Base-by-base conservation (phyloP, 1,284 basidiomycete species). In the Microbotryum violaceum region DNA sequence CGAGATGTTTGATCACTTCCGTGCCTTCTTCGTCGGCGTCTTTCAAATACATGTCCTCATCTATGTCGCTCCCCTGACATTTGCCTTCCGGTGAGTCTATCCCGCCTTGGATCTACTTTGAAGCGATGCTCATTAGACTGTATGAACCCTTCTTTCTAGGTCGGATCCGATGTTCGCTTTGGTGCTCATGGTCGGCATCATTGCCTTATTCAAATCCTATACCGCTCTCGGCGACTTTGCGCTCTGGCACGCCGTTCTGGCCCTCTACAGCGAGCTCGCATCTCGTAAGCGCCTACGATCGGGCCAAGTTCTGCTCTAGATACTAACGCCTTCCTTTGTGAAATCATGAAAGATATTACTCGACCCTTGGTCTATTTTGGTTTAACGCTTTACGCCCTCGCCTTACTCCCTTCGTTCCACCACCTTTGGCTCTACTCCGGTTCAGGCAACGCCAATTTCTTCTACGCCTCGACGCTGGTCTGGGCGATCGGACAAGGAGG, bases 1-100 rank as follows among this genome's bases (percentile, higher is more conserved):
- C 16, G 93, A 98, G 75, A 97, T 97, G 87, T 99, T 99, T 71
- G 92, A 97, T 73, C 89, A 98, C 75, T 99, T 97, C 79, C 81
- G 93, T 37, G 82, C 86, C 3, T 97, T 97, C 78, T 99, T 97
- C 80, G 78, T 96, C 21, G 87, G 93, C 79, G 89, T 89, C n/a
- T 97, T 97, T 76, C 91, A 89, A 49, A 69, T 90, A 3, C 96
- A 98, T 73, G 79, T 91, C 20, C 73, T 87, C 18, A 88, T 91
- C 58, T 97, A 97, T 71, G 81, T 88, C 4, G 79, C 84, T 2
- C 94, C 94, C 0, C 88, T 96, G 73, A 83, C 86, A 84, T 88
- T 72, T 23, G 66, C 45, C 27, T 59, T 57, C 57, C 58, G 58
- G 63, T 64, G 25, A 44, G 66, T 54, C 2, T 33, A 23, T n/a